phyloP scores from a whole-genome alignment of 2,329 filamentous ascomycete species.

The Didymella lethalis region DNA sequence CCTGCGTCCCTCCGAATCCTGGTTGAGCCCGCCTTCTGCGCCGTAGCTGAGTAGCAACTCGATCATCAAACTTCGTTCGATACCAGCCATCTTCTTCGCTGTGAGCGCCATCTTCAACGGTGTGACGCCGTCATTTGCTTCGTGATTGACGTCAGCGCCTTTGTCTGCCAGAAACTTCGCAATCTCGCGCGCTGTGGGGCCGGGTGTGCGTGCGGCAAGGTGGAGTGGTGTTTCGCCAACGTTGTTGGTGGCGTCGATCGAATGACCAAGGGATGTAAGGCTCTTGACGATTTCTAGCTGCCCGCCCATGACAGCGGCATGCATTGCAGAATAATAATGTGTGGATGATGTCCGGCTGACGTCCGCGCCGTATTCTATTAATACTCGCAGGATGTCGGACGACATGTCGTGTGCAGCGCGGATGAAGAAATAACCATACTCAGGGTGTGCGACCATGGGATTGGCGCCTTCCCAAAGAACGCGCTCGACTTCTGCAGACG shows the following conservation, averaged over 20 bases:
- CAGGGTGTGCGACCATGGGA: slow-evolving; percentile 39
- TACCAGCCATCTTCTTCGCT: slow-evolving; percentile 30
- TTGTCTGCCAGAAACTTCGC: slow-evolving; percentile 41
- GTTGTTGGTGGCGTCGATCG: slow-evolving; percentile 37
- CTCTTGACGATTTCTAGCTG: slow-evolving; percentile 39
- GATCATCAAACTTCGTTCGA: slow-evolving; percentile 41
- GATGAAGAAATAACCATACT: slow-evolving; percentile 43
- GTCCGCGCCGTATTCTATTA: slow-evolving; percentile 45
- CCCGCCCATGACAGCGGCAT: slow-evolving; percentile 40
- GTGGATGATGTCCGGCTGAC: slow-evolving; percentile 30
- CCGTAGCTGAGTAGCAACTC: slow-evolving; percentile 41
- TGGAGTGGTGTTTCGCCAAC: slow-evolving; percentile 45
- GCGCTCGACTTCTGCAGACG: slow-evolving; percentile 36
- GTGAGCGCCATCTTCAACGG: slow-evolving; percentile 38
- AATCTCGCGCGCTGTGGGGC: slow-evolving; percentile 30
- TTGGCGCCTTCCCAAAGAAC: slow-evolving; percentile 44
- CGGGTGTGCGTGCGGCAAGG: slow-evolving; percentile 40
- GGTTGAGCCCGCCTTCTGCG: slow-evolving; percentile 35
- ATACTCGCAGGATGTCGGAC: slow-evolving; percentile 29
- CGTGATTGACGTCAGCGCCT: slow-evolving; percentile 44
- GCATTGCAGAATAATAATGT: slow-evolving; percentile 37
- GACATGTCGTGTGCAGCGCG: slow-evolving; percentile 42
- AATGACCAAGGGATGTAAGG: slow-evolving; percentile 36
- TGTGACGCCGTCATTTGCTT: slow-evolving; percentile 31
- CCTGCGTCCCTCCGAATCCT: slow-evolving; percentile 25